Percentiles rank a stretch among this genome's conserved stretches.
Conservation (phyloP, 2,329 filamentous ascomycete genomes). For the Fusarium torulosum region DNA sequence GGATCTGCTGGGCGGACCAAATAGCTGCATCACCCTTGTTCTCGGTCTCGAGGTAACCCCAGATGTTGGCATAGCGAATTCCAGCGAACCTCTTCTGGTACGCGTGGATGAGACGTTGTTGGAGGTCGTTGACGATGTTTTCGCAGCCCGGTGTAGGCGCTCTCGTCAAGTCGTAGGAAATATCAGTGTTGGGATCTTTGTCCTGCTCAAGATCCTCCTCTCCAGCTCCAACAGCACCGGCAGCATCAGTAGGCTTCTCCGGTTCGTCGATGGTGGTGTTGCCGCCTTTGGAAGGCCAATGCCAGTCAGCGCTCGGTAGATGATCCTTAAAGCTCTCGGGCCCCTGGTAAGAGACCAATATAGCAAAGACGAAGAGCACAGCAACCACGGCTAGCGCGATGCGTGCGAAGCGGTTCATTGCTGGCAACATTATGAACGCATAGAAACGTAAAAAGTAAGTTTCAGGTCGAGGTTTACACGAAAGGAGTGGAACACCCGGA, state of each 20-base stretch:
- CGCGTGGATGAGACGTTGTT: conserved; percentile 45
- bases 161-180: conserved; percentile 44
- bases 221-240: conserved; percentile 28
- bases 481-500: conserved; percentile 37
- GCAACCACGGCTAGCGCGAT: conserved; percentile 46
- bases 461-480: neutral
- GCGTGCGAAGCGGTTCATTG: conserved; percentile 41
- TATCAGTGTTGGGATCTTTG: conserved; percentile 35
- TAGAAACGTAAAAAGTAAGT: conserved; percentile 1
- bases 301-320: conserved; percentile 38
- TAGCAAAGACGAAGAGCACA: conserved; percentile 38
- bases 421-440: conserved; percentile 39
- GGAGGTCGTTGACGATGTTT: conserved; percentile 46
- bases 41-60: conserved; percentile 48
- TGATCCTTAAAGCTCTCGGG: conserved; percentile 36
- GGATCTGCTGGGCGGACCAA: conserved; percentile 48
- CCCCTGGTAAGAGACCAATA: conserved; percentile 39
- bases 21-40: conserved; percentile 49
- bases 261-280: conserved; percentile 23
- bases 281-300: conserved; percentile 36
- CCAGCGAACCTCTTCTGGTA: conserved; percentile 45
- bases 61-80: conserved; percentile 48
- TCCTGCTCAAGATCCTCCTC: conserved; percentile 33
- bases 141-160: conserved; percentile 41
- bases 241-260: conserved; percentile 24